Base-by-base conservation (phyloP, 441 rosid species). In the Daphne laureola region DNA sequence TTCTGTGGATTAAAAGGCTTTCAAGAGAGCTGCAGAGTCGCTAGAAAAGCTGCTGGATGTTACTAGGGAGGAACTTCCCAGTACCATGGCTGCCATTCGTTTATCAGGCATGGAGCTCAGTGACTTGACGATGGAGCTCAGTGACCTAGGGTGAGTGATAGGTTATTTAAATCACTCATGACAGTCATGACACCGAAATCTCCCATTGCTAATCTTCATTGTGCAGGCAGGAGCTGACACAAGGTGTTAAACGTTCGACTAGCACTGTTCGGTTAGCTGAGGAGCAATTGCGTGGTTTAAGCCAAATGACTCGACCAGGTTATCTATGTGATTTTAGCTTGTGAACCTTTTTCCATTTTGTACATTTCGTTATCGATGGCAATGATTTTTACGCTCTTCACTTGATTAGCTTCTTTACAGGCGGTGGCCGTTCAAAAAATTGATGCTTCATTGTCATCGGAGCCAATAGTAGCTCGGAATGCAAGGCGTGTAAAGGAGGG, bases 61-160 rank as follows among this genome's bases (percentile, higher is more conserved):
- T 14, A 75, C 89, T 0, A 80, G 89, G 78, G 95, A 83, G 60
- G 96, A 87, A 76, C 81, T 87, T 53, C 96, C 98, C 3, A 87
- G 78, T 67, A 91, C 95, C 43, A 87, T 91, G 98, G 96, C 93
- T 43, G 94, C 96, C 18, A 55, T 91, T 52, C 78, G 95, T 3
- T 73, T 91, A 58, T 86, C 96, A 0, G 96, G 95, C 45, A 91
- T 91, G 96, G 98, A 91, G 83, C 87, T 91, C 31, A 82, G 86
- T 65, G 96, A 87, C 77, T 78, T 91, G 25, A 87, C 95, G 0
- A 80, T 80, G 85, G 95, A 91, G 78, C 89, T 91, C 53, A 85
- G 88, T 54, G 90, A 87, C 73, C 64, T 91, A 43, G 94, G 96
- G 98, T 83, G 44, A 43, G 89, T 63, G 48, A 49, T 59, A 17